Evolutionary conservation across 2,329 filamentous ascomycete genomes (phyloP), one percentile per base, ranked within the genome.

Genomic region (Podosphaera xanthii): DNA sequence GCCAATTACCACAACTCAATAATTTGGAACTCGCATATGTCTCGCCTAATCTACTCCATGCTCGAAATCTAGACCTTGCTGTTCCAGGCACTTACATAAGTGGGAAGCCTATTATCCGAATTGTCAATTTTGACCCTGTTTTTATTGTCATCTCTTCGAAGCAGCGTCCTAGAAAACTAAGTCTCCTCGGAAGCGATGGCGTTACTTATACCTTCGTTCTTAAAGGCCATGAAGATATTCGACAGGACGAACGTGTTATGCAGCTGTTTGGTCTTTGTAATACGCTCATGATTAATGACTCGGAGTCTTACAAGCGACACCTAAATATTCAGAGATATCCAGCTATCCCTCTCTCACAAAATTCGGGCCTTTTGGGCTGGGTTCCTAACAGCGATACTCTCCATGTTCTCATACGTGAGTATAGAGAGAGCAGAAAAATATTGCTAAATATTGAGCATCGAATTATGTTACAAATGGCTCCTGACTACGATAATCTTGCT

Each of bases 391-490:
- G 88, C 67, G 92, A 99, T 70, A 98, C 94, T 0, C 76, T 99
- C 14, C 94, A 99, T 69, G 87, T 95, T 22, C 79, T 99, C 54
- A 98, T 99, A 67, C 82, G 92, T 63, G 92, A 98, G 70, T 99
- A 99, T 69, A 86, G 92, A 62, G 94, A 98, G 71, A 94, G 86
- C 65, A 83, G 92, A 59, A 95, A 96, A 74, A 99, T 99, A 64
- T 75, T 99, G 46, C 83, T 98, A 64, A 99, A 98, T 69, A 99
- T 99, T 63, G 92, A 99, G 73, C 92, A 99, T 70, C 86, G 94
- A 50, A 98, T 98, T 70, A 99, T 99, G 92, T 76, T 99, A 60
- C 94, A 99, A 71, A 98, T 98, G 92, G 92, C 92, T 33, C 94
- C 92, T 0, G 92, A 99, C 70, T 98, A 97, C 68, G 92, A 98